phyloP scores from a whole-genome alignment of 345 rosid genomes.

The Linum lewisii region DNA sequence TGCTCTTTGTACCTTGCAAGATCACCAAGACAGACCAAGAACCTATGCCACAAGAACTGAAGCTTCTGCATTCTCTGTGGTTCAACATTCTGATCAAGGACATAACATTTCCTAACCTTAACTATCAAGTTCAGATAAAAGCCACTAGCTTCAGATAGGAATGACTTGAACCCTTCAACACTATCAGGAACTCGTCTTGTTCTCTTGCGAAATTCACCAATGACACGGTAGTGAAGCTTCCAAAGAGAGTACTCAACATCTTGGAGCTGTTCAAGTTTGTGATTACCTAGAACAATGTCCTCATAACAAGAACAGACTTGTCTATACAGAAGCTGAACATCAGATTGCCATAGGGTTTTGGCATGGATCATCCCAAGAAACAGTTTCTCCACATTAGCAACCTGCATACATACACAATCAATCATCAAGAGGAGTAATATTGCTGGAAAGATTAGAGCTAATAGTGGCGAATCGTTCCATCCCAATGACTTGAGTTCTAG shows the following conservation, averaged over 20 bases:
- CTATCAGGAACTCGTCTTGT: conserved; percentile 32
- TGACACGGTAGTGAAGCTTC: conserved; percentile 80
- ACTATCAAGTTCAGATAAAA: conserved; percentile 44
- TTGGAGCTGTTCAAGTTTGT: conserved; percentile 49
- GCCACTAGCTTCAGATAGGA: conserved; percentile 48
- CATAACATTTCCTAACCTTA: conserved; percentile 35
- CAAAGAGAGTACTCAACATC: conserved; percentile 77
- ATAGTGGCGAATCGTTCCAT: no score
- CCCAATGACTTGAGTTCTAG: no score
- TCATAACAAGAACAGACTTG: conserved; percentile 58
- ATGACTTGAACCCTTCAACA: conserved; percentile 44
- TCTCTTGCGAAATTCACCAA: conserved; percentile 79
- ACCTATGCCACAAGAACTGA: conserved; percentile 65
- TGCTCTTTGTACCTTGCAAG: conserved; percentile 80
- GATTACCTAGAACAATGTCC: conserved; percentile 41
- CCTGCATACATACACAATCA: conserved; percentile 31
- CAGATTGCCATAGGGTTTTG: conserved; percentile 43
- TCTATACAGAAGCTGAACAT: conserved; percentile 46
- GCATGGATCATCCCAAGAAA: conserved; percentile 43
- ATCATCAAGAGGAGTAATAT: neutral
- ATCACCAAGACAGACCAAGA: conserved; percentile 86
- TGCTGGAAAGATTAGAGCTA: conserved; percentile 10
- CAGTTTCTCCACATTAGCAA: conserved; percentile 53
- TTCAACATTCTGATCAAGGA: conserved; percentile 41
- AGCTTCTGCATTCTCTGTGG: conserved; percentile 34